phyloP scores from a whole-genome alignment of 192 early-diverging fungal genomes.

The Mortierella hygrophila region DNA sequence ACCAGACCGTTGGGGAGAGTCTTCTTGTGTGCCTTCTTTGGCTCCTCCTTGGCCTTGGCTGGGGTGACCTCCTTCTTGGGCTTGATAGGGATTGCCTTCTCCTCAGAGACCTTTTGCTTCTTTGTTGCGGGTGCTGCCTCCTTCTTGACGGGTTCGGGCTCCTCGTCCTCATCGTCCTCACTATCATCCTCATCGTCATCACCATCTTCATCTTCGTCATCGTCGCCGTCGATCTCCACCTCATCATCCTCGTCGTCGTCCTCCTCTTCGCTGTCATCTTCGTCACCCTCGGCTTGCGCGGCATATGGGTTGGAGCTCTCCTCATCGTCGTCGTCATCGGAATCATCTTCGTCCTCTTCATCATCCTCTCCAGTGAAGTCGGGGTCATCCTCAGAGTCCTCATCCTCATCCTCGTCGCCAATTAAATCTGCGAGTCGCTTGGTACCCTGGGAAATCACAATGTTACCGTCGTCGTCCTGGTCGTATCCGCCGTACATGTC shows the following conservation, averaged over 20 bases:
- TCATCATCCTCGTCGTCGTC: slow-evolving; percentile 8
- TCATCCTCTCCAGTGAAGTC: slow-evolving; percentile 49
- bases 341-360: slow-evolving; percentile 56
- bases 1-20: slow-evolving; percentile 79
- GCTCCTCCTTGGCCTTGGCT: slow-evolving; percentile 51
- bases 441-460: slow-evolving; percentile 30
- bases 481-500: slow-evolving; percentile 28
- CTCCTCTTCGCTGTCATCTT: slow-evolving; percentile 6
- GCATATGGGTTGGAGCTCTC: neutral
- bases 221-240: neutral
- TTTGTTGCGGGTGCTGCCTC: slow-evolving; percentile 24
- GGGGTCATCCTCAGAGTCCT: slow-evolving; percentile 50
- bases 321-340: slow-evolving; percentile 2
- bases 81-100: slow-evolving; percentile 35
- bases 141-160: slow-evolving; percentile 33
- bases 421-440: slow-evolving; percentile 39
- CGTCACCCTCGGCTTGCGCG: neutral
- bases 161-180: slow-evolving; percentile 23
- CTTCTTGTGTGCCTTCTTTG: slow-evolving; percentile 62
- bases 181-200: slow-evolving; percentile 16
- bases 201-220: slow-evolving; percentile 20
- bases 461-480: slow-evolving; percentile 1
- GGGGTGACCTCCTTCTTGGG: slow-evolving; percentile 43
- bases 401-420: slow-evolving; percentile 36
- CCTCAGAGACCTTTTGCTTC: slow-evolving; percentile 30